Conservation (phyloP, 805 yeast genomes). For the Debaryomyces tyrocola region DNA sequence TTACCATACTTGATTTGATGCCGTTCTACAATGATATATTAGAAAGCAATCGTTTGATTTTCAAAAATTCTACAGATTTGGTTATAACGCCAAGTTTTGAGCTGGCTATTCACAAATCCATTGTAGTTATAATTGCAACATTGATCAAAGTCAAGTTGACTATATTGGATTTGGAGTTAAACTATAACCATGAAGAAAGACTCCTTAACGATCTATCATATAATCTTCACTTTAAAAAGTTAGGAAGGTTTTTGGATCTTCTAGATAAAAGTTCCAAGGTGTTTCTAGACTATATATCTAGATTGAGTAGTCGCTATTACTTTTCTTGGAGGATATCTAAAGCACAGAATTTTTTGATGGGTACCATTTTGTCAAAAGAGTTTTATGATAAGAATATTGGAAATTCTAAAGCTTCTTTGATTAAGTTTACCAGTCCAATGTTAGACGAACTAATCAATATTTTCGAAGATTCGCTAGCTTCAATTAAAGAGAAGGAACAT, state of each 20-base stretch:
- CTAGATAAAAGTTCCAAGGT: constrained; percentile 10
- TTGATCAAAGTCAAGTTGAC: constrained; percentile 5
- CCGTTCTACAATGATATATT: constrained; percentile 17
- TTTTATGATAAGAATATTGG: constrained; percentile 6
- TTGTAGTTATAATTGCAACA: constrained; percentile 8
- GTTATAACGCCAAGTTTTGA: constrained; percentile 18
- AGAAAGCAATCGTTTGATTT: constrained; percentile 7
- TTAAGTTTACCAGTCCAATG: constrained; percentile 15
- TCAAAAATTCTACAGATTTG: constrained; percentile 17
- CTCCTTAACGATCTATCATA: constrained; percentile 1
- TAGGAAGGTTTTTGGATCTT: constrained; percentile 8
- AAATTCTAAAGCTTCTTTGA: constrained; percentile 1
- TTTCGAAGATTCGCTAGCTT: constrained; percentile 18
- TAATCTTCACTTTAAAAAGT: constrained; percentile 5
- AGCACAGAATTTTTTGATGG: constrained; percentile 6
- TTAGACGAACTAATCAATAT: constrained; percentile 20
- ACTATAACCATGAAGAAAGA: background rate
- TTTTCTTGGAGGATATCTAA: constrained; percentile 29
- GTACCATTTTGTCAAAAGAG: constrained; percentile 4
- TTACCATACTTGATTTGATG: constrained; percentile 19
- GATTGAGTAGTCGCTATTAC: constrained; percentile 25
- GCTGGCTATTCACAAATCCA: constrained; percentile 16
- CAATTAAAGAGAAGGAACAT: constrained; percentile 8
- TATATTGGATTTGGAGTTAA: background rate
- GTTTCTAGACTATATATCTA: constrained; percentile 6